Conservation (phyloP, 768 basidiomycete species). For the Coprinopsis marcescibilis region DNA sequence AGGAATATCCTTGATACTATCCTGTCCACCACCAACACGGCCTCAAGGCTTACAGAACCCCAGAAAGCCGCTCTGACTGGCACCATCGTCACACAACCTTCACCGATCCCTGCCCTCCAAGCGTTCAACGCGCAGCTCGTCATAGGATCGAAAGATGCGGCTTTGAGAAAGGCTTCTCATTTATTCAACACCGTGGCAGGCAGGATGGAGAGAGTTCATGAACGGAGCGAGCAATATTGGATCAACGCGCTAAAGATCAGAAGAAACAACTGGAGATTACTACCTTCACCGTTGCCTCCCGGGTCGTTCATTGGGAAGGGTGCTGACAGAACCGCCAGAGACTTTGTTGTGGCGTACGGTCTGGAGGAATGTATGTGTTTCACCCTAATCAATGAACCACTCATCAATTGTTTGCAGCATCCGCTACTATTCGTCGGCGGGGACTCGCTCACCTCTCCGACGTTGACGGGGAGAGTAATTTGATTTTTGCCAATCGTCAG, state of each 20-base stretch:
- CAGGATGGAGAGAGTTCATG: slow-evolving; percentile 57
- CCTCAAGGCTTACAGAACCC: slow-evolving; percentile 20
- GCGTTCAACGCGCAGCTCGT: slow-evolving; percentile 68
- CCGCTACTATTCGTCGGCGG: slow-evolving; percentile 53
- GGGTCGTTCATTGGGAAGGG: slow-evolving; percentile 71
- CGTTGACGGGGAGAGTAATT: slow-evolving; percentile 30
- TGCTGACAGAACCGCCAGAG: slow-evolving; percentile 73
- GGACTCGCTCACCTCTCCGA: slow-evolving; percentile 42
- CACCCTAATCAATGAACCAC: no score
- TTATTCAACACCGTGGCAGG: slow-evolving; percentile 67
- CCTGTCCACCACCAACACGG: slow-evolving; percentile 29
- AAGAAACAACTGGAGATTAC: slow-evolving; percentile 72
- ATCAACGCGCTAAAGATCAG: slow-evolving; percentile 73
- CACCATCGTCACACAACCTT: slow-evolving; percentile 59
- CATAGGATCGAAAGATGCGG: slow-evolving; percentile 77
- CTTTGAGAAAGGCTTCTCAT: slow-evolving; percentile 65
- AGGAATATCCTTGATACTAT: slow-evolving; percentile 62
- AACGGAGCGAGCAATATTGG: slow-evolving; percentile 73
- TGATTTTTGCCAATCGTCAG: slow-evolving; percentile 64
- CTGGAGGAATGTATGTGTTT: slow-evolving; percentile 68
- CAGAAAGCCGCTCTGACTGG: slow-evolving; percentile 27
- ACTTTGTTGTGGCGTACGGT: slow-evolving; percentile 76
- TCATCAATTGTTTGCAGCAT: slow-evolving; percentile 56
- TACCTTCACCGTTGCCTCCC: slow-evolving; percentile 70
- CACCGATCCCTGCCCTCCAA: slow-evolving; percentile 59